Conservation (phyloP, 75 land plant species). For the Picea sitchensis region DNA sequence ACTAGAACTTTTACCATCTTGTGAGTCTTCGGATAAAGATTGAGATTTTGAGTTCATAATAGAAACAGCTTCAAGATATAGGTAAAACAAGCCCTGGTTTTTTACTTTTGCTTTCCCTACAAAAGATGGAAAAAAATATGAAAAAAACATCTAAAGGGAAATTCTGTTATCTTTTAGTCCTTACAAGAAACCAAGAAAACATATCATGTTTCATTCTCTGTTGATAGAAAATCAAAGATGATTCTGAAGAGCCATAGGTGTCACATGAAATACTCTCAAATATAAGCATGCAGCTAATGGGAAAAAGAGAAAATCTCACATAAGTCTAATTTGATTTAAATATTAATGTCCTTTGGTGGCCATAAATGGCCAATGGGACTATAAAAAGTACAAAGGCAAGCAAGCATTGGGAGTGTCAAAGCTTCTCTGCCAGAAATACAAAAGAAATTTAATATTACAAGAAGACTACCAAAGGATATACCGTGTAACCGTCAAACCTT, state of each 20-base stretch:
- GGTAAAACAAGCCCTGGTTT: slow-evolving; percentile 83
- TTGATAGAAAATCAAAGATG: neutral
- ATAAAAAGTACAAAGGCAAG: too few relatives aligned
- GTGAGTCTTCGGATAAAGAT: slow-evolving; percentile 34
- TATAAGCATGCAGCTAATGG: neutral
- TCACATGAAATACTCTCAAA: neutral
- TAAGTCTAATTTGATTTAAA: too few relatives aligned
- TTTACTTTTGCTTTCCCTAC: slow-evolving; percentile 79
- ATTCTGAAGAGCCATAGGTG: neutral
- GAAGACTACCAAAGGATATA: too few relatives aligned
- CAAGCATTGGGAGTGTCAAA: too few relatives aligned
- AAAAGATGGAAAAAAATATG: neutral
- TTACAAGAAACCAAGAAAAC: slow-evolving; percentile 1
- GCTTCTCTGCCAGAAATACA: too few relatives aligned
- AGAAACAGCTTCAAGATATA: slow-evolving; percentile 92
- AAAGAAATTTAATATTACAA: too few relatives aligned
- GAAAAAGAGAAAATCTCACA: neutral
- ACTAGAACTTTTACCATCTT: slow-evolving; percentile 24
- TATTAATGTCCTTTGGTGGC: too few relatives aligned
- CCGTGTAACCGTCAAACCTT: too few relatives aligned
- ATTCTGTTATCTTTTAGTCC: neutral
- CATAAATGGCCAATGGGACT: too few relatives aligned
- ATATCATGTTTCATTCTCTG: neutral
- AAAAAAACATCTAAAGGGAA: neutral
- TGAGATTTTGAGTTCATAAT: slow-evolving; percentile 80